Evolutionary conservation across 1,284 basidiomycete genomes (phyloP).

Genomic region (Ceratobasidium sp.): DNA sequence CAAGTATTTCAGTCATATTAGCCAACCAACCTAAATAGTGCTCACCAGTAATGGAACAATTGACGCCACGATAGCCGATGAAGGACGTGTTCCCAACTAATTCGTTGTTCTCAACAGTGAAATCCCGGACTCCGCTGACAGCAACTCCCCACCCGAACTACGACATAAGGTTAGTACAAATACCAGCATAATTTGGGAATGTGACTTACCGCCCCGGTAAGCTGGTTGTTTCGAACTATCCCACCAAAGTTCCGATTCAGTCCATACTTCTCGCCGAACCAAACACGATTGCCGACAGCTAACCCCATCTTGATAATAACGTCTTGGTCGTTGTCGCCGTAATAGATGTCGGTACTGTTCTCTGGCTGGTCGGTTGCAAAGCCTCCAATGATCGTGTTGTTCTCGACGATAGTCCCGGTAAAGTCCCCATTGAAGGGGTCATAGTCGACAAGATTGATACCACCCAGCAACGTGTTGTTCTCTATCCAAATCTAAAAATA

Average conservation of each 20-base stretch:
- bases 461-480: conserved; percentile 35
- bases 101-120: conserved; percentile 73
- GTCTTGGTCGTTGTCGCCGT: conserved; percentile 62
- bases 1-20: background rate
- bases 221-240: conserved; percentile 71
- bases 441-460: conserved; percentile 78
- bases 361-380: conserved; percentile 63
- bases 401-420: conserved; percentile 72
- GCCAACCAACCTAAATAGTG: background rate
- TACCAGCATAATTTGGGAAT: conserved; percentile 31
- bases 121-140: conserved; percentile 72
- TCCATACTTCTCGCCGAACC: conserved; percentile 76
- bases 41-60: conserved; percentile 67
- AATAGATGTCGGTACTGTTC: conserved; percentile 25
- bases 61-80: conserved; percentile 76
- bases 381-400: conserved; percentile 78
- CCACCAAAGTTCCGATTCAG: conserved; percentile 72
- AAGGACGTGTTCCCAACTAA: conserved; percentile 81
- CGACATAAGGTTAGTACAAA: background rate
- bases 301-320: conserved; percentile 70
- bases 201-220: conserved; percentile 70
- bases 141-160: conserved; percentile 75
- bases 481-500: conserved; percentile 35
- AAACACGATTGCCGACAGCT: conserved; percentile 62
- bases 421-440: conserved; percentile 80